phyloP scores from a whole-genome alignment of 805 yeast genomes.

The Clavispora fructus region DNA sequence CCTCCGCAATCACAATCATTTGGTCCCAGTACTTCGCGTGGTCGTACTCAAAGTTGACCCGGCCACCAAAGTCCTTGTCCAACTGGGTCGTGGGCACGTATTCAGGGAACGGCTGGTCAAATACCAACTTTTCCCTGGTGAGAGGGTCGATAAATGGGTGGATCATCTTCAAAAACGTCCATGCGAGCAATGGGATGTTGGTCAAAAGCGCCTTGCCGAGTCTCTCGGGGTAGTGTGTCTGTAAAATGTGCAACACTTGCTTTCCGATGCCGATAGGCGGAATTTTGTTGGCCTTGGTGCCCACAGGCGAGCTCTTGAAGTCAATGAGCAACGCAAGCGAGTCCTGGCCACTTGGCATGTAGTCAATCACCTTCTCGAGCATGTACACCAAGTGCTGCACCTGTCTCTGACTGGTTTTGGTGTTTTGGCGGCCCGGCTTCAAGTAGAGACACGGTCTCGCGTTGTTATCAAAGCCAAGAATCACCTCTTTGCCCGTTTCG shows the following conservation, averaged over 20 bases:
- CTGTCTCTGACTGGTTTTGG: slow-evolving; percentile 82
- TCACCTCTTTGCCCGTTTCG: slow-evolving; percentile 88
- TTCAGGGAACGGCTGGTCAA: slow-evolving; percentile 79
- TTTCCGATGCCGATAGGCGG: slow-evolving; percentile 89
- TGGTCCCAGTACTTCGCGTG: slow-evolving; percentile 79
- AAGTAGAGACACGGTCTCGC: slow-evolving; percentile 88
- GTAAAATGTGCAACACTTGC: slow-evolving; percentile 88
- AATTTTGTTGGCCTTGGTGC: slow-evolving; percentile 57
- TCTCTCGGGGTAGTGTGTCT: slow-evolving; percentile 96
- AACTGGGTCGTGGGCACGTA: slow-evolving; percentile 80
- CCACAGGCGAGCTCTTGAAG: slow-evolving; percentile 72
- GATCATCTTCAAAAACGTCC: slow-evolving; percentile 86
- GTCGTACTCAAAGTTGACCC: slow-evolving; percentile 74
- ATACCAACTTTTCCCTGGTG: slow-evolving; percentile 89
- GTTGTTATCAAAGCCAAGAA: slow-evolving; percentile 85
- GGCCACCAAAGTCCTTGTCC: slow-evolving; percentile 81
- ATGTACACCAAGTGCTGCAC: slow-evolving; percentile 93
- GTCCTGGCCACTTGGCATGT: slow-evolving; percentile 96
- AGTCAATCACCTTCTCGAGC: slow-evolving; percentile 89
- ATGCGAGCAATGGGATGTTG: slow-evolving; percentile 90
- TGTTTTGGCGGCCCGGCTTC: slow-evolving; percentile 93
- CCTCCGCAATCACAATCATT: slow-evolving; percentile 54
- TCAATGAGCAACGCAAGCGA: slow-evolving; percentile 87
- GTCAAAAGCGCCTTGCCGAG: slow-evolving; percentile 88
- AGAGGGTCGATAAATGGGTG: slow-evolving; percentile 95